Evolutionary conservation across 2,329 filamentous ascomycete genomes (phyloP).

Genomic region (Helotiales sp.): DNA sequence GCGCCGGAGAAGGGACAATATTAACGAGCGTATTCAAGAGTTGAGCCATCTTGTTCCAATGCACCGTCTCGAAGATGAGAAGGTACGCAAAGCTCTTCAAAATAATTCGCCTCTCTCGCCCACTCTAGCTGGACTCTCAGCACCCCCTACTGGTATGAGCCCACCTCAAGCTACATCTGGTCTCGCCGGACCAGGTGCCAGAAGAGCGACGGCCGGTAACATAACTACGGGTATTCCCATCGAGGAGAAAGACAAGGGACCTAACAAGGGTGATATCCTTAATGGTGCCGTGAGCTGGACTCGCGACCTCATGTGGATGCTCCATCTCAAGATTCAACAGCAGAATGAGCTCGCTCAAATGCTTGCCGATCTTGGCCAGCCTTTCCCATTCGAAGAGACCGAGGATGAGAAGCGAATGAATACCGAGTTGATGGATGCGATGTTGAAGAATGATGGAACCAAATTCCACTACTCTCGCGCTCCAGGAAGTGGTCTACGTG

Average conservation of each 20-base stretch:
- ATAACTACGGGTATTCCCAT: constrained; percentile 91
- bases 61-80: constrained; percentile 94
- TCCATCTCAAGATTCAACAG: constrained; percentile 84
- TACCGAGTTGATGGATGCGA: constrained; percentile 83
- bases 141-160: constrained; percentile 51
- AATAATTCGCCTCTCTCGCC: constrained; percentile 90
- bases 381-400: constrained; percentile 77
- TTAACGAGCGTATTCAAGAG: constrained; percentile 98
- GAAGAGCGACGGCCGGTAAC: constrained; percentile 74
- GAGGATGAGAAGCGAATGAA: constrained; percentile 97
- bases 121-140: constrained; percentile 67
- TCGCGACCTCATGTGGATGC: constrained; percentile 95
- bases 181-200: constrained; percentile 79
- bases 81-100: constrained; percentile 90
- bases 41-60: constrained; percentile 89
- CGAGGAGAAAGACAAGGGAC: constrained; percentile 97
- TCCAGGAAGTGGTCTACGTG: constrained; percentile 80
- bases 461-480: constrained; percentile 84
- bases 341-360: constrained; percentile 82
- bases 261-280: constrained; percentile 97
- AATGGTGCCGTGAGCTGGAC: constrained; percentile 98
- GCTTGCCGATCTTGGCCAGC: constrained; percentile 70
- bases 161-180: constrained; percentile 82
- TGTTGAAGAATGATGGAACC: constrained; percentile 72
- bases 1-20: constrained; percentile 91